A percentile compares a stretch with the other conserved stretches of the same genome.
These are phyloP conservation scores for Tylopilus plumbeoviolaceoides DNA, from an alignment of 768 basidiomycete genomes.

Conservation along the genomic window DNA sequence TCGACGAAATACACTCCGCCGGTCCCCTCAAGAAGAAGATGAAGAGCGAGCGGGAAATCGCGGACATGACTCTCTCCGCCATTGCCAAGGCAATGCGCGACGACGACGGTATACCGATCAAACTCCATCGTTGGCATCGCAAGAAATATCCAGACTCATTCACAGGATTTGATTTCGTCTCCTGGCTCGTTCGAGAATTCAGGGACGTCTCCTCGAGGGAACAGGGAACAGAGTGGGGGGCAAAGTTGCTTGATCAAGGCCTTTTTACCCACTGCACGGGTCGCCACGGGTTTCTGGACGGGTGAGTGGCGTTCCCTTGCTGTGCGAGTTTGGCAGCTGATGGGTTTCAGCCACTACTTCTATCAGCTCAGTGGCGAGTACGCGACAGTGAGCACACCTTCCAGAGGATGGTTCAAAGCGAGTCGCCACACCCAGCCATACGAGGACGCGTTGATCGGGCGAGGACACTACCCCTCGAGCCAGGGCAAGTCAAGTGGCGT, in stretches of 20 bases:
- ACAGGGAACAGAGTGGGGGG: constrained; percentile 77
- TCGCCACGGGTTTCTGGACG: constrained; percentile 81
- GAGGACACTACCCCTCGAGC: constrained; percentile 36
- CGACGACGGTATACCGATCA: constrained; percentile 79
- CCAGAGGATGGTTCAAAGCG: constrained; percentile 61
- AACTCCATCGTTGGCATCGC: constrained; percentile 81
- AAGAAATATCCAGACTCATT: constrained; percentile 76
- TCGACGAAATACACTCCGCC: constrained; percentile 74
- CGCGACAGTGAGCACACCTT: constrained; percentile 62
- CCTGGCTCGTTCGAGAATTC: constrained; percentile 91
- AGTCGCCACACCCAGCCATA: constrained; percentile 37
- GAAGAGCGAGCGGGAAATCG: constrained; percentile 72
- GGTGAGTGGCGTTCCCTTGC: constrained; percentile 44
- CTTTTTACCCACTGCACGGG: constrained; percentile 81
- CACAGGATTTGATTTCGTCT: constrained; percentile 84
- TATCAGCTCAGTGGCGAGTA: constrained; percentile 81
- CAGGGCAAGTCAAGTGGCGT: constrained; percentile 33
- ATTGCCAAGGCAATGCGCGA: constrained; percentile 85
- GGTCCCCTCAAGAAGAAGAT: constrained; percentile 77
- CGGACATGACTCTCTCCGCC: constrained; percentile 54
- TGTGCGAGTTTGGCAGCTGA: constrained; percentile 3
- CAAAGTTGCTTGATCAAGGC: constrained; percentile 72
- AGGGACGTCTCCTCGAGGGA: constrained; percentile 80
- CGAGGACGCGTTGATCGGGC: constrained; percentile 37
- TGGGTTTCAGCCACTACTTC: constrained; percentile 68